Conservation (phyloP, 305 asterid species). For the Fraxinus ornus region DNA sequence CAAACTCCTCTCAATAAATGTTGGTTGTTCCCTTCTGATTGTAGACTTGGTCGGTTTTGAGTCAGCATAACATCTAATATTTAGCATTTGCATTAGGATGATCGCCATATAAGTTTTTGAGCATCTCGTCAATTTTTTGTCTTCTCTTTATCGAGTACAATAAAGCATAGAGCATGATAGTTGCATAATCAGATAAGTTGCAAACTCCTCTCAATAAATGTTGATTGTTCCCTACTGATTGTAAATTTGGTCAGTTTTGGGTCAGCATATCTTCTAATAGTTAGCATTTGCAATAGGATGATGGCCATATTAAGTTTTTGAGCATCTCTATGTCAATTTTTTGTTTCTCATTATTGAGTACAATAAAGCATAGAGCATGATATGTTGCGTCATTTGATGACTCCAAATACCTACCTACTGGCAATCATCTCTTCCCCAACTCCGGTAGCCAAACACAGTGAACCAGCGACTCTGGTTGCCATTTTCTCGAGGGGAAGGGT, state of each 20-base stretch:
- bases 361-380: background rate
- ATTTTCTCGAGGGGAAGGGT: slow-evolving; percentile 98
- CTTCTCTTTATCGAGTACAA: too few species aligned
- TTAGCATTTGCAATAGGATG: background rate
- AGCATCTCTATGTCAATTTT: background rate
- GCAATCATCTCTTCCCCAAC: slow-evolving; percentile 97
- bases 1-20: background rate
- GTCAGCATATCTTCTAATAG: background rate
- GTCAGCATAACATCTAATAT: too few species aligned
- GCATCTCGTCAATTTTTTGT: too few species aligned
- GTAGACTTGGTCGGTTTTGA: background rate
- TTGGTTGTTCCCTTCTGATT: background rate
- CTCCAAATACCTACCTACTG: slow-evolving; percentile 48
- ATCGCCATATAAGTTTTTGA: too few species aligned
- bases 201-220: background rate
- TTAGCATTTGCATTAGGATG: too few species aligned
- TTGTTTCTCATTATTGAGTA: background rate
- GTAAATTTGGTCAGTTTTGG: background rate
- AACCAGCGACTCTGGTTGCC: slow-evolving; percentile 99
- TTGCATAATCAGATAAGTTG: too few species aligned
- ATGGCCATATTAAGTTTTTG: background rate
- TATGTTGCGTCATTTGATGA: background rate
- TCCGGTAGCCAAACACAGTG: slow-evolving; percentile 96
- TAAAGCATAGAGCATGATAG: too few species aligned
- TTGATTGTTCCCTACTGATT: background rate